phyloP scores from a whole-genome alignment of 1,139 yeast species.

The Debaryomyces coudertii region DNA sequence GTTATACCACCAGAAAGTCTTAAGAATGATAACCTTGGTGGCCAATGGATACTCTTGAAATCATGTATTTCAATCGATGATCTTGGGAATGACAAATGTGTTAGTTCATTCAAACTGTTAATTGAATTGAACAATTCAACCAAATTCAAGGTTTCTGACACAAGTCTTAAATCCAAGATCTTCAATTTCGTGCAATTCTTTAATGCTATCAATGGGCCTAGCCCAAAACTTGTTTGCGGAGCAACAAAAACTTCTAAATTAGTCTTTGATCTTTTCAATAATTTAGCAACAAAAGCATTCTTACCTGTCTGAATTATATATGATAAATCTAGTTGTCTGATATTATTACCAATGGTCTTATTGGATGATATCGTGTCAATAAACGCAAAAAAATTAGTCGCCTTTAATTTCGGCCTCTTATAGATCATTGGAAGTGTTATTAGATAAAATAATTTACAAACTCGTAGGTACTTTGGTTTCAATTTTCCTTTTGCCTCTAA shows the following conservation, averaged over 20 bases:
- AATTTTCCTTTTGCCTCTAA: constrained; percentile 38
- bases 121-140: constrained; percentile 79
- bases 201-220: constrained; percentile 80
- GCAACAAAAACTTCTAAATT: constrained; percentile 74
- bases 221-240: constrained; percentile 93
- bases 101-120: constrained; percentile 58
- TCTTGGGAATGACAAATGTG: constrained; percentile 84
- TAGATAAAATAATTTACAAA: constrained; percentile 63
- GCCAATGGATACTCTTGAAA: constrained; percentile 67
- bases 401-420: constrained; percentile 59
- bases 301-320: constrained; percentile 89
- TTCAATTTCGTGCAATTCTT: constrained; percentile 66
- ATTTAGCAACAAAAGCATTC: constrained; percentile 83
- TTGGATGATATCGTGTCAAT: constrained; percentile 65
- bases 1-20: constrained; percentile 89
- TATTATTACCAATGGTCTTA: constrained; percentile 46
- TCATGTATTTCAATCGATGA: constrained; percentile 79
- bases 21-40: constrained; percentile 68
- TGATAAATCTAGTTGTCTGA: constrained; percentile 66
- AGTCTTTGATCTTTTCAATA: constrained; percentile 73
- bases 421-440: constrained; percentile 67
- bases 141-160: constrained; percentile 86
- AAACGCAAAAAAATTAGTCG: constrained; percentile 70
- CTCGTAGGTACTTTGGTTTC: constrained; percentile 56
- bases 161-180: constrained; percentile 79